Evolutionary conservation across 495 filamentous ascomycete species (phyloP).

Genomic region (Annulohypoxylon nitens): DNA sequence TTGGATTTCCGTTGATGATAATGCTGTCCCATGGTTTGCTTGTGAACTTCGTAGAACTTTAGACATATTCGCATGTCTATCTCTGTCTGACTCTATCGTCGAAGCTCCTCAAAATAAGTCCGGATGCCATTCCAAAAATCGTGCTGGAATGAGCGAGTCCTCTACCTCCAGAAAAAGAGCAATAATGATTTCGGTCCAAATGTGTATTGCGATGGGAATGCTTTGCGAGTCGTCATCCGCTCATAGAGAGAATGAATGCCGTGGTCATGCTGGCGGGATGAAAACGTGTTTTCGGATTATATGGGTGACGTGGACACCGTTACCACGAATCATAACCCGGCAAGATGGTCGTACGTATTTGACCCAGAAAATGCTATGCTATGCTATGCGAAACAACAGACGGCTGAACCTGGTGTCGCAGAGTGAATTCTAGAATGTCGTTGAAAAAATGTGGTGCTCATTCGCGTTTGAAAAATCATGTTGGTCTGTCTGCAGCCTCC

Average conservation of each 20-base stretch:
- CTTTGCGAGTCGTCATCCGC: background rate
- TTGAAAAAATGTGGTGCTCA: conserved; percentile 10
- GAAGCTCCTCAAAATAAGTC: background rate
- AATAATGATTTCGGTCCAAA: background rate
- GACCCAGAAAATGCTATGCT: conserved; percentile 2
- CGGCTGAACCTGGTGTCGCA: conserved; percentile 4
- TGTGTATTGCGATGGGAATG: background rate
- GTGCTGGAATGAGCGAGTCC: conserved; percentile 1
- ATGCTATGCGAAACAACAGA: conserved; percentile 14
- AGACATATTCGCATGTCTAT: background rate
- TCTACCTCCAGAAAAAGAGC: background rate
- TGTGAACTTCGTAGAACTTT: background rate
- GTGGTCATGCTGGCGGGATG: conserved; percentile 35
- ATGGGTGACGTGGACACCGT: conserved; percentile 46
- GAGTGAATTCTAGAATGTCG: conserved; percentile 1
- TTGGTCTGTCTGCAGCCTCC: conserved; percentile 14
- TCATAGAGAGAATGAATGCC: conserved; percentile 26
- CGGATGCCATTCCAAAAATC: background rate
- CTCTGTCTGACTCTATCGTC: background rate
- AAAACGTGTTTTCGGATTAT: conserved; percentile 38
- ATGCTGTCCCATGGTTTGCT: background rate
- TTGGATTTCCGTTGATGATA: background rate
- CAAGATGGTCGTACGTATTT: conserved; percentile 21
- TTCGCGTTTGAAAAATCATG: conserved; percentile 1
- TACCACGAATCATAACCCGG: conserved; percentile 41